Conservation (phyloP, 2,329 filamentous ascomycete species). For the Stemphylium beticola region DNA sequence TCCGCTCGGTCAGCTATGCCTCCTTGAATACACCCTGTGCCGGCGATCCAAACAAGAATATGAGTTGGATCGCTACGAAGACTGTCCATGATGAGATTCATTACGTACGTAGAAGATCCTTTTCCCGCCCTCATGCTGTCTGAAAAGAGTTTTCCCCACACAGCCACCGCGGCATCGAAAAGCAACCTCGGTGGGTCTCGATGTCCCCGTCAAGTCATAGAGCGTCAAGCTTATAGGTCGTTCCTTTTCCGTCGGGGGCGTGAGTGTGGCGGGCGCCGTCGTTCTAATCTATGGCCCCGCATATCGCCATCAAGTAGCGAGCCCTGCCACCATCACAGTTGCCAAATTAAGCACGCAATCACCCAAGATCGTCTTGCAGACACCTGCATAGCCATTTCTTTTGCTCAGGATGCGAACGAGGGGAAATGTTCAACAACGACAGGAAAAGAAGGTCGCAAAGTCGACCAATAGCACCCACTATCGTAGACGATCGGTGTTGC, state of each 20-base stretch:
- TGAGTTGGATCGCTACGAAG: neutral
- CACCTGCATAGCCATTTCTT: neutral
- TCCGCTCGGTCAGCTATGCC: neutral
- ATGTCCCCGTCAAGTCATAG: neutral
- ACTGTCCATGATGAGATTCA: neutral
- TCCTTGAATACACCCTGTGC: neutral
- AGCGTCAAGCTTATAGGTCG: neutral
- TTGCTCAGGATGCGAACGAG: neutral
- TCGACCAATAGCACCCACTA: neutral
- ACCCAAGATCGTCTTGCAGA: neutral
- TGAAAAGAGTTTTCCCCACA: neutral
- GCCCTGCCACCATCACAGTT: neutral
- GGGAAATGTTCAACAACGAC: neutral
- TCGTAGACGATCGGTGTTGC: neutral
- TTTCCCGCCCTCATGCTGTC: neutral
- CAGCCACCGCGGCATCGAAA: neutral
- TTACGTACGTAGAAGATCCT: neutral
- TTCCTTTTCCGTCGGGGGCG: neutral
- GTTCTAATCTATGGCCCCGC: neutral
- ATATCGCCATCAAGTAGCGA: neutral
- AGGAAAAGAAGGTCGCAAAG: neutral
- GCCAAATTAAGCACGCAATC: neutral
- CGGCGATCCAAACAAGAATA: neutral
- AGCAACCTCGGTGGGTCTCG: neutral
- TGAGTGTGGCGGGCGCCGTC: neutral